Percentiles rank a stretch among this genome's conserved stretches.
These are phyloP conservation scores for Apiospora aurea DNA, from an alignment of 2,329 filamentous ascomycete genomes.

Conservation along the genomic window DNA sequence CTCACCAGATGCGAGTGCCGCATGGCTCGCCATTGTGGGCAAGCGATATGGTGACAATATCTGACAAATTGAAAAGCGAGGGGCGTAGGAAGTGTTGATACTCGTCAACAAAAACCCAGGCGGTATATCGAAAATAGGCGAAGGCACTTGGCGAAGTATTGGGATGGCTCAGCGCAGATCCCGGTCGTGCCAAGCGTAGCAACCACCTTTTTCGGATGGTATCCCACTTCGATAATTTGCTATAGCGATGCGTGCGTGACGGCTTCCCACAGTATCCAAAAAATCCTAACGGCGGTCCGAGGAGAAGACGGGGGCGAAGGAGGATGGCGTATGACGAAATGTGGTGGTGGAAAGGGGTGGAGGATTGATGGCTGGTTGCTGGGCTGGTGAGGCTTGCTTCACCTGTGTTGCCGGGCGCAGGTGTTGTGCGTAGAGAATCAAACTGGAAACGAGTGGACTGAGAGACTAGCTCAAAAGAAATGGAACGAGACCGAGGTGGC, in stretches of 20 bases:
- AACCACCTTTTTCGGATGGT: background rate
- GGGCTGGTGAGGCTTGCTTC: conserved; percentile 20
- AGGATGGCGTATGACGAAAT: conserved; percentile 4
- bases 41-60: background rate
- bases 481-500: conserved; percentile 38
- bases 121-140: background rate
- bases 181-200: background rate
- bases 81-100: background rate
- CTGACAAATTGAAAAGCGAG: background rate
- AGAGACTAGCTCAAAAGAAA: conserved; percentile 55
- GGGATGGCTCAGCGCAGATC: conserved; percentile 18
- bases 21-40: conserved; percentile 26
- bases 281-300: background rate
- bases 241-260: background rate
- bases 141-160: conserved; percentile 1
- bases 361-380: conserved; percentile 2
- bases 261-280: conserved; percentile 1
- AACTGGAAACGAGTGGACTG: conserved; percentile 51
- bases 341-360: conserved; percentile 12
- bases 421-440: conserved; percentile 23
- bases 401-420: conserved; percentile 4
- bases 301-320: background rate
- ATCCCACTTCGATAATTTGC: background rate
- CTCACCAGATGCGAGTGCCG: conserved; percentile 26
- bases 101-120: background rate